A percentile compares a stretch with the other conserved stretches of the same genome.
Conservation (phyloP, 2,329 filamentous ascomycete species). For the Diaporthe longicolla region DNA sequence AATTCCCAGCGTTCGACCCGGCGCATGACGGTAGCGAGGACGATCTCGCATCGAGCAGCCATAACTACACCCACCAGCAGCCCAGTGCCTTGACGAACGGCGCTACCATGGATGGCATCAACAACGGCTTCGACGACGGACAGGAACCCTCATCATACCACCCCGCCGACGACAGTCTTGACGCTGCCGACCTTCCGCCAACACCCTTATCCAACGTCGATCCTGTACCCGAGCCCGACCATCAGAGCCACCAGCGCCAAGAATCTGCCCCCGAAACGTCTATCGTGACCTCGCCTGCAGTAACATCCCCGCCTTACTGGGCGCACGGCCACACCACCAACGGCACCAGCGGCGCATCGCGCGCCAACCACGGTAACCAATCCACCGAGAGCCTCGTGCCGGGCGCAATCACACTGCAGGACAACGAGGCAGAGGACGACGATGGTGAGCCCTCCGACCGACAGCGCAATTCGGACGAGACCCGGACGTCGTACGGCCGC, state of each 20-base stretch:
- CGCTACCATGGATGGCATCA: not conserved
- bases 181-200: conserved; percentile 17
- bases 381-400: conserved; percentile 66
- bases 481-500: conserved; percentile 45
- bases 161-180: conserved; percentile 6
- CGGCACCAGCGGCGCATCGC: conserved; percentile 48
- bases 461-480: conserved; percentile 37
- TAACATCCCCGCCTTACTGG: conserved; percentile 63
- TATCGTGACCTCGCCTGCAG: conserved; percentile 46
- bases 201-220: conserved; percentile 29
- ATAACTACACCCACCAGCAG: conserved; percentile 39
- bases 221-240: conserved; percentile 32
- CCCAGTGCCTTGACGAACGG: not conserved
- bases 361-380: conserved; percentile 55
- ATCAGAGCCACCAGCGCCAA: not conserved
- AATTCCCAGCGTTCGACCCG: conserved; percentile 43
- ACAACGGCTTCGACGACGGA: not conserved
- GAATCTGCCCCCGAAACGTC: conserved; percentile 9
- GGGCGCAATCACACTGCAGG: conserved; percentile 72
- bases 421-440: conserved; percentile 70
- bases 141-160: not conserved
- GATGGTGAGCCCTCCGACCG: conserved; percentile 52
- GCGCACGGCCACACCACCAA: conserved; percentile 46
- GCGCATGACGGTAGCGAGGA: conserved; percentile 41
- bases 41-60: conserved; percentile 19